phyloP scores from a whole-genome alignment of 139 green algal species.

The Picochlorum sp. region DNA sequence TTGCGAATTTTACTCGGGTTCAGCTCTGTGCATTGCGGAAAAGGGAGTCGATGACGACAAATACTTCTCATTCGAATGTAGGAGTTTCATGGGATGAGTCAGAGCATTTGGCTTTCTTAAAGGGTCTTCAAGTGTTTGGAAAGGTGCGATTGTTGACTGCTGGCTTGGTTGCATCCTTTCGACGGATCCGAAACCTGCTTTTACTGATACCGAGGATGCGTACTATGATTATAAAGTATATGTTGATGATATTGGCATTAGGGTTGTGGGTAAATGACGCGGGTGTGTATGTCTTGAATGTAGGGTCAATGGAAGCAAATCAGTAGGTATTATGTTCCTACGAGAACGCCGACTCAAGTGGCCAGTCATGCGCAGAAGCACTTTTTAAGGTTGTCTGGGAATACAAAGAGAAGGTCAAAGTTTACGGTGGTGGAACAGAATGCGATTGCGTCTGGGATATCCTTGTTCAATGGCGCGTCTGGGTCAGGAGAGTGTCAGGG shows the following conservation, averaged over 20 bases:
- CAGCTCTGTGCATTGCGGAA: no score
- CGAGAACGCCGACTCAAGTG: slow-evolving; percentile 71
- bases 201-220: background rate
- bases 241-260: background rate
- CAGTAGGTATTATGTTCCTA: slow-evolving; percentile 52
- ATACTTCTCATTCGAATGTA: background rate
- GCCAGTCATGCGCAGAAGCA: slow-evolving; percentile 90
- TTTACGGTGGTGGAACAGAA: slow-evolving; percentile 45
- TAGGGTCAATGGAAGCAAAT: slow-evolving; percentile 82
- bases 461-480: background rate
- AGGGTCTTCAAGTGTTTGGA: slow-evolving; percentile 62
- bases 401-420: slow-evolving; percentile 62
- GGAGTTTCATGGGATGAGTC: slow-evolving; percentile 50
- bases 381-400: slow-evolving; percentile 65
- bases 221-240: background rate
- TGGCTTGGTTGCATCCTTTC: no score
- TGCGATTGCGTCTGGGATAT: background rate
- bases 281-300: background rate
- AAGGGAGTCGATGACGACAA: no score
- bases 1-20: no score
- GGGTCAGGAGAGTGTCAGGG: background rate
- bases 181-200: background rate
- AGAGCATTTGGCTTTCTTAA: slow-evolving; percentile 73
- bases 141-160: slow-evolving; percentile 27
- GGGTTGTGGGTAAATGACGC: background rate